Percentiles rank a stretch among this genome's conserved stretches.
These are phyloP conservation scores for Aureoboletus auriporus DNA, from an alignment of 768 basidiomycete genomes.

Conservation along the genomic window DNA sequence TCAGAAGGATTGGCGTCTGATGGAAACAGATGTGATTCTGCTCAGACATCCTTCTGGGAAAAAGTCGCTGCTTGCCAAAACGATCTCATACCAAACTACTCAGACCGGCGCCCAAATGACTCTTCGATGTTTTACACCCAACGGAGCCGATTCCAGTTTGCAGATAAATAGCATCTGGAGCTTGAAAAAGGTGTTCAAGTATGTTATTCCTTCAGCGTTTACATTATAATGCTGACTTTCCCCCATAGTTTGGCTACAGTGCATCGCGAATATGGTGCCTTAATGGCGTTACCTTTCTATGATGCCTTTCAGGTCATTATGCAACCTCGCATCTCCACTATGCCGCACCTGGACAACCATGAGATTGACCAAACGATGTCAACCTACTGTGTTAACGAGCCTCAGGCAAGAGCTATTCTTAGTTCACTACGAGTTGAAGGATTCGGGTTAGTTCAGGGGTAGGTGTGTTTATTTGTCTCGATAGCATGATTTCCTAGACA, in stretches of 20 bases:
- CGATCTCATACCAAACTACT: constrained; percentile 41
- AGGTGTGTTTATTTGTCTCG: constrained; percentile 17
- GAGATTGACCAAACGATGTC: constrained; percentile 66
- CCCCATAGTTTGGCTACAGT: constrained; percentile 76
- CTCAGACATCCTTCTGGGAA: constrained; percentile 56
- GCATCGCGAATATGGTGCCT: constrained; percentile 87
- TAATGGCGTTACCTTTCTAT: constrained; percentile 79
- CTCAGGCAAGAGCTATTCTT: constrained; percentile 87
- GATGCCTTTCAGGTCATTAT: constrained; percentile 72
- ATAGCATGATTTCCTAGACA: not conserved
- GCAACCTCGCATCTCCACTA: constrained; percentile 53
- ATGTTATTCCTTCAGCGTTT: not conserved
- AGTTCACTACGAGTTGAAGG: constrained; percentile 68
- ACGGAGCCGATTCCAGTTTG: constrained; percentile 54
- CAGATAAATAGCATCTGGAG: constrained; percentile 65
- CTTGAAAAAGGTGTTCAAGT: constrained; percentile 83
- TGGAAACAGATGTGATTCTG: constrained; percentile 84
- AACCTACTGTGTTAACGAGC: constrained; percentile 78
- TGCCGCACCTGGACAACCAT: constrained; percentile 40
- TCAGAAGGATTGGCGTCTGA: constrained; percentile 67
- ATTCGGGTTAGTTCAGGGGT: constrained; percentile 96
- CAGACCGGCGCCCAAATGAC: constrained; percentile 51
- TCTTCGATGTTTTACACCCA: constrained; percentile 49
- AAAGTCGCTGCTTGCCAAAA: constrained; percentile 68
- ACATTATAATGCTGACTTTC: constrained; percentile 2